phyloP scores from a whole-genome alignment of 495 filamentous ascomycete species.

The Hyaloscypha variabilis region DNA sequence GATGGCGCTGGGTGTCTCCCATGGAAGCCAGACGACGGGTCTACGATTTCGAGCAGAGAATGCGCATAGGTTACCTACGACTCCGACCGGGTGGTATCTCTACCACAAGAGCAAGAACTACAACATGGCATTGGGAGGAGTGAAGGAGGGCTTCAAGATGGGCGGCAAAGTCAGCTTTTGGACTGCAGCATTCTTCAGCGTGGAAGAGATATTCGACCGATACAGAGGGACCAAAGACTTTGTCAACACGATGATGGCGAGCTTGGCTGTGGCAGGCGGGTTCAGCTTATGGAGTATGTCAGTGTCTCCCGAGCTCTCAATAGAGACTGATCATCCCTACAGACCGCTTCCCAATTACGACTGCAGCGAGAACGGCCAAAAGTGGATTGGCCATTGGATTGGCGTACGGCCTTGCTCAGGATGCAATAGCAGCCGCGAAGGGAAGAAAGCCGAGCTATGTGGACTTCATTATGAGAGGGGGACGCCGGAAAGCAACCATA shows the following conservation, averaged over 20 bases:
- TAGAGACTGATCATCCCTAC: conserved; percentile 9
- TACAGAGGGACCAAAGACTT: conserved; percentile 72
- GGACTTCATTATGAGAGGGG: conserved; percentile 58
- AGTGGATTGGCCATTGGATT: conserved; percentile 78
- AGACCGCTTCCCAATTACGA: conserved; percentile 83
- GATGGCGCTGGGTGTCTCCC: conserved; percentile 65
- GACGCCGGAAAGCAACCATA: conserved; percentile 23
- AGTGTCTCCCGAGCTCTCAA: neutral
- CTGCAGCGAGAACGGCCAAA: conserved; percentile 82
- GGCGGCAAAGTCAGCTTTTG: conserved; percentile 69
- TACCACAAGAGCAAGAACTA: conserved; percentile 99
- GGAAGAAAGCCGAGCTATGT: conserved; percentile 74
- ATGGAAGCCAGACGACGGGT: conserved; percentile 72
- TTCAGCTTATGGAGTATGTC: conserved; percentile 84
- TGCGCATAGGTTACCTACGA: conserved; percentile 82
- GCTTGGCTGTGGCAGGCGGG: conserved; percentile 76
- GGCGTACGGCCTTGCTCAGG: conserved; percentile 79
- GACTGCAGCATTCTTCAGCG: conserved; percentile 67
- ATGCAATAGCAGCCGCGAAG: conserved; percentile 61
- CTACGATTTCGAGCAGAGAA: conserved; percentile 93
- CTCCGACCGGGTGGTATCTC: conserved; percentile 88
- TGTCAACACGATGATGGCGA: conserved; percentile 75
- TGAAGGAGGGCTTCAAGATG: conserved; percentile 76
- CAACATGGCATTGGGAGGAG: conserved; percentile 69
- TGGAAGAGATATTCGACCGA: conserved; percentile 84